These are phyloP conservation scores for Dactylellina sp. DNA, from an alignment of 2,329 filamentous ascomycete genomes.

Conservation along the genomic window DNA sequence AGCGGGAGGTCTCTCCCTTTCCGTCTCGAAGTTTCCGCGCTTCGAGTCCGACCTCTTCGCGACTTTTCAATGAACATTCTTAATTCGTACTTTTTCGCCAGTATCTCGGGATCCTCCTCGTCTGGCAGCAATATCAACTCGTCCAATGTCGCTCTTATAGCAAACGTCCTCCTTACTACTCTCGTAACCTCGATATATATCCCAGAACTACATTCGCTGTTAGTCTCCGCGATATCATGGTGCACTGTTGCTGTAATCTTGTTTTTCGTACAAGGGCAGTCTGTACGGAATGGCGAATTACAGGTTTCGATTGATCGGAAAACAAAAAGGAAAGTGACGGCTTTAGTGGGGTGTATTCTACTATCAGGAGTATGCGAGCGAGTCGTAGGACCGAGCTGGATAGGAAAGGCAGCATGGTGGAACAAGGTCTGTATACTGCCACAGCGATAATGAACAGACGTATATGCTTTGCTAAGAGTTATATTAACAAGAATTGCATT, in stretches of 20 bases:
- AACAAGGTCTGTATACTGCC: constrained; percentile 43
- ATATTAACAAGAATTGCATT: neutral
- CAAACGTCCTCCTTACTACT: constrained; percentile 41
- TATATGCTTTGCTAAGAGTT: no score
- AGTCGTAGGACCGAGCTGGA: constrained; percentile 47
- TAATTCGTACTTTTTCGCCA: constrained; percentile 46
- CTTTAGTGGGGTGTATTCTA: constrained; percentile 44
- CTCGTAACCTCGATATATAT: constrained; percentile 43
- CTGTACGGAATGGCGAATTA: constrained; percentile 30
- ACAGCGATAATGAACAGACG: no score
- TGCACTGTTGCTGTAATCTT: constrained; percentile 48
- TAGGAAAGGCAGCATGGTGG: constrained; percentile 51
- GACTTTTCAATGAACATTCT: constrained; percentile 46
- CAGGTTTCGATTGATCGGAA: constrained; percentile 44
- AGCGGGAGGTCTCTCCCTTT: neutral
- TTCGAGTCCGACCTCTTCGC: neutral
- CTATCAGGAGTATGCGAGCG: constrained; percentile 48
- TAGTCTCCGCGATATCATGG: constrained; percentile 50
- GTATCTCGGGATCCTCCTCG: constrained; percentile 41
- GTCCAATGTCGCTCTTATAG: constrained; percentile 33
- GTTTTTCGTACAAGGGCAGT: constrained; percentile 38
- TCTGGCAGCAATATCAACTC: constrained; percentile 17
- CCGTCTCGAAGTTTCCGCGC: neutral
- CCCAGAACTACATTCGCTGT: constrained; percentile 40
- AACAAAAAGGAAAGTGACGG: constrained; percentile 48